Base-by-base conservation (phyloP, 257 asterid genomes). In the Buddleja alternifolia region DNA sequence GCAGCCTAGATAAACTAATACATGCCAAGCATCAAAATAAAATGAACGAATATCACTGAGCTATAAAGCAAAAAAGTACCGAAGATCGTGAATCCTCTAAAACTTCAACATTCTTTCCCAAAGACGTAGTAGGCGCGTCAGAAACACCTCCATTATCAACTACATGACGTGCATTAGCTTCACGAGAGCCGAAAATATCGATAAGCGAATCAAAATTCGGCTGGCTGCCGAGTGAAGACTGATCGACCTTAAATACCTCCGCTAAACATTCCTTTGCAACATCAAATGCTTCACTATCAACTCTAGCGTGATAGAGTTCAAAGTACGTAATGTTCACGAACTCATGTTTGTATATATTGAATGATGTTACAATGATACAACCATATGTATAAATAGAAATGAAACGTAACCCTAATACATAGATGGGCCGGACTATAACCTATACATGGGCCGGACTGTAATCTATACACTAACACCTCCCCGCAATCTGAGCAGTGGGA, bases 211-310 rank as follows among this genome's bases (percentile, higher is more conserved):
- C 95, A 59, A 64, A 44, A 37, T 65, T 66, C 58, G 81, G 50
- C 70, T 51, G 73, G 71, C 58, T 60, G 36, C 36, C 68, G 14
- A 78, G 73, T 34, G 92, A 82, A 17, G 88, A 76, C 58, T 73
- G 80, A 79, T 82, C 93, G 72, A 90, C 75, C 82, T 81, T 82
- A 65, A 90, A 90, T 70, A 84, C 90, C 64, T 85, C 95, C 60
- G 86, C 76, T 44, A 90, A 78, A 47, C 97, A 90, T n/a, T 90
- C 90, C 73, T 74, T 88, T 8, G 91, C 93, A 69, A 90, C 97
- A 73, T 84, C 90, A 52, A 90, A 85, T 42, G 92, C 92, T 66
- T 88, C 97, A 34, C 60, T 34, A 63, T 88, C 95, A 73, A 62
- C 85, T 63, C 86, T 93, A 36, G 78, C 73, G n/a, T n/a, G n/a